A percentile compares a stretch with the other conserved stretches of the same genome.
Conservation (phyloP, 2,329 filamentous ascomycete species). For the Calonectria fujianensis region DNA sequence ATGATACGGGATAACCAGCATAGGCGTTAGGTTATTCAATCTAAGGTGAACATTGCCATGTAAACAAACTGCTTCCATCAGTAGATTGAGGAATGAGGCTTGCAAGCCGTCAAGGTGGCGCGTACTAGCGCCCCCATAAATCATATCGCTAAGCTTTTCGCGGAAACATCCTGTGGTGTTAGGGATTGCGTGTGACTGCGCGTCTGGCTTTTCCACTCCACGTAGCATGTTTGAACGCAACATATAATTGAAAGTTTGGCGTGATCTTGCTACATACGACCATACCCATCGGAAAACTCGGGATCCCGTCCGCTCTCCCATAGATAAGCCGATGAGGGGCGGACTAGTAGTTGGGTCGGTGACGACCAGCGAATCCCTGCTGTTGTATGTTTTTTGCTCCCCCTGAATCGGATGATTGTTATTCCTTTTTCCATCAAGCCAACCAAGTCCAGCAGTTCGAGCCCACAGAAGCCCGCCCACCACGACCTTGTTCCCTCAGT, state of each 20-base stretch:
- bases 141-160: neutral
- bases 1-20: neutral
- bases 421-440: too few species aligned
- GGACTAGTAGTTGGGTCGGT: conserved; percentile 5
- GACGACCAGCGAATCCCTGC: conserved; percentile 5
- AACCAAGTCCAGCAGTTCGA: too few species aligned
- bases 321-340: conserved; percentile 5
- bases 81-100: neutral
- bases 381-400: neutral
- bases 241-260: neutral
- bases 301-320: conserved; percentile 4
- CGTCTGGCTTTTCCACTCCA: neutral
- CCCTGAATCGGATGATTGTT: too few species aligned
- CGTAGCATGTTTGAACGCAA: fast-evolving
- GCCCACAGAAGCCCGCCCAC: too few species aligned
- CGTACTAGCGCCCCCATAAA: neutral
- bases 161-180: neutral
- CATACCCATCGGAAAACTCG: conserved; percentile 5
- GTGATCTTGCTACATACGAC: neutral
- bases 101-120: neutral
- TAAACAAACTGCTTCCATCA: neutral
- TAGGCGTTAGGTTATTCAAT: neutral
- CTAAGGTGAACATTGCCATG: neutral
- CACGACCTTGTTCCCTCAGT: too few species aligned
- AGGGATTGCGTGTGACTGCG: too few species aligned